Conservation (phyloP, 1,284 basidiomycete species). For the Microbotryum saponariae region DNA sequence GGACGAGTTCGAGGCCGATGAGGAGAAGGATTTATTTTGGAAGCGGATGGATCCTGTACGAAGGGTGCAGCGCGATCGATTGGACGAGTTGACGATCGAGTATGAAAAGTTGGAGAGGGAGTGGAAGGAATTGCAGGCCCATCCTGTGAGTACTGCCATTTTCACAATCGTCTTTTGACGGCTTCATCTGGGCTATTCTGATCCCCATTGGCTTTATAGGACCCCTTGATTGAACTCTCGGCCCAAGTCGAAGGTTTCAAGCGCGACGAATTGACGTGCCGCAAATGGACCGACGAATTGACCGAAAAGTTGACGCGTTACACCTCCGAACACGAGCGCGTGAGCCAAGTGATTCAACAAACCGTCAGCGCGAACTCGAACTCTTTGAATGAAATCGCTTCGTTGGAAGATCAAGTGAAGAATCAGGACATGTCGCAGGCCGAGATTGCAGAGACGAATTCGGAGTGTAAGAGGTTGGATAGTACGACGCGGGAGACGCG, state of each 20-base stretch:
- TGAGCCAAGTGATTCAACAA: too few species aligned
- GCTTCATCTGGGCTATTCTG: not conserved
- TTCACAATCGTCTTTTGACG: not conserved
- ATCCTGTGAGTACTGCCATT: constrained; percentile 1
- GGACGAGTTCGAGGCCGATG: constrained; percentile 2
- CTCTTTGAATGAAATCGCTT: too few species aligned
- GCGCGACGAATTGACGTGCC: constrained; percentile 3
- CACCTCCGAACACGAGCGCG: too few species aligned
- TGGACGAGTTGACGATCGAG: constrained; percentile 28
- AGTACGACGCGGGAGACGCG: constrained; percentile 12
- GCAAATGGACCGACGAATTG: not conserved
- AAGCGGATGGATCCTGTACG: not conserved
- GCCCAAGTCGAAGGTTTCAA: constrained; percentile 4
- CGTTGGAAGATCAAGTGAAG: too few species aligned
- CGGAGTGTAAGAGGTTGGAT: constrained; percentile 2
- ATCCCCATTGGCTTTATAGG: not conserved
- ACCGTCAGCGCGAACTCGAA: too few species aligned
- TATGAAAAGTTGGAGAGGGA: constrained; percentile 21
- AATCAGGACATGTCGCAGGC: too few species aligned
- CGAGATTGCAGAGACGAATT: too few species aligned
- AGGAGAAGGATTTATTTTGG: constrained; percentile 17
- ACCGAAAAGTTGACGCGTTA: not conserved
- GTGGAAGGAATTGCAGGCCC: constrained; percentile 9
- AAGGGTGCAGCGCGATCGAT: constrained; percentile 17
- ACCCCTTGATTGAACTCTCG: constrained; percentile 15